phyloP scores from a whole-genome alignment of 345 rosid genomes.

The Toxicodendron radicans region DNA sequence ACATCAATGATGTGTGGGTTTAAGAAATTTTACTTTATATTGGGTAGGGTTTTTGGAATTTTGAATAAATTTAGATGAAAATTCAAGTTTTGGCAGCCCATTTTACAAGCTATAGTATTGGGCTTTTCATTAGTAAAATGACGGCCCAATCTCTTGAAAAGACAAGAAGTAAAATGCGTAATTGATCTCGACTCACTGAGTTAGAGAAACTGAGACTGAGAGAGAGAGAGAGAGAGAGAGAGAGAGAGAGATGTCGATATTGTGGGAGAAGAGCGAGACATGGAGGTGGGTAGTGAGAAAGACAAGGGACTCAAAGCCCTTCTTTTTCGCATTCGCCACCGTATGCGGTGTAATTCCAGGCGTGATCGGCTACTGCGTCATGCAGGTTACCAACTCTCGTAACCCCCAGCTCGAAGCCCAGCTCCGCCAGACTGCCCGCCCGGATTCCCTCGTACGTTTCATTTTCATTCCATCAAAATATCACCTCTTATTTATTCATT shows the following conservation, averaged over 20 bases:
- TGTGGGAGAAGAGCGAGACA: conserved; percentile 67
- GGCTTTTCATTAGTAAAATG: no score
- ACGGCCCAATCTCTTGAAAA: no score
- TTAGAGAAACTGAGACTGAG: background rate
- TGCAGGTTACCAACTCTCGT: conserved; percentile 77
- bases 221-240: conserved; percentile 26
- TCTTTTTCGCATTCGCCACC: conserved; percentile 88
- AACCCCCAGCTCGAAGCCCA: conserved; percentile 80
- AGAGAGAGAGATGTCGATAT: conserved; percentile 45
- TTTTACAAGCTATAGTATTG: no score
- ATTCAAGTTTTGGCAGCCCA: no score
- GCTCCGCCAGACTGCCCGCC: conserved; percentile 77
- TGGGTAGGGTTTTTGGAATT: no score
- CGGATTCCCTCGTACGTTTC: conserved; percentile 67
- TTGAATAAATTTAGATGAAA: no score
- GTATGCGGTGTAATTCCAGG: conserved; percentile 91
- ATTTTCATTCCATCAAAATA: background rate
- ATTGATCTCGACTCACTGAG: background rate
- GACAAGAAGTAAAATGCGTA: no score
- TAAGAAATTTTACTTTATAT: no score
- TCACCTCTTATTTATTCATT: no score
- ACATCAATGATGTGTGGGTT: no score
- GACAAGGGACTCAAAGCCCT: conserved; percentile 81
- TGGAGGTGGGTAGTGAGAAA: conserved; percentile 83
- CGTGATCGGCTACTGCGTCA: conserved; percentile 78